phyloP scores from a whole-genome alignment of 495 filamentous ascomycete species.

The Pyronema domesticum region DNA sequence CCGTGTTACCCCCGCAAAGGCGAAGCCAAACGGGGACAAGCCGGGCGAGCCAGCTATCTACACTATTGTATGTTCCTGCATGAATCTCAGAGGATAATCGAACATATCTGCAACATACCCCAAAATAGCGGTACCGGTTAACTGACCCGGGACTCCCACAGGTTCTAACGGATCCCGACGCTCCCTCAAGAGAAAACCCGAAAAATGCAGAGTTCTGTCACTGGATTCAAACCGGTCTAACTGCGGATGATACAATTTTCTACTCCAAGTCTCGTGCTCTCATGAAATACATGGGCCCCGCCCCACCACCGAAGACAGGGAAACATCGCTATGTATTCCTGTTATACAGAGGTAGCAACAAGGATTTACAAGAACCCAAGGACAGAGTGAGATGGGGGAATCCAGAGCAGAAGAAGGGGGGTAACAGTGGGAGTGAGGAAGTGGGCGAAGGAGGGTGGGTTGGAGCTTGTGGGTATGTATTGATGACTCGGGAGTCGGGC shows the following conservation, averaged over 20 bases:
- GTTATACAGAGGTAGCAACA: conserved; percentile 30
- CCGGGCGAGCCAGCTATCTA: conserved; percentile 11
- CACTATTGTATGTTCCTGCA: conserved; percentile 13
- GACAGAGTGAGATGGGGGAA: conserved; percentile 48
- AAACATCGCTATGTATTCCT: conserved; percentile 54
- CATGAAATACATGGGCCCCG: conserved; percentile 41
- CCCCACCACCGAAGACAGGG: conserved; percentile 45
- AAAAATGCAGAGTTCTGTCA: conserved; percentile 57
- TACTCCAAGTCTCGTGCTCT: conserved; percentile 28
- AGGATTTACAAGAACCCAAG: conserved; percentile 33
- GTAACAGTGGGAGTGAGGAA: conserved; percentile 30
- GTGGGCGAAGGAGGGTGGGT: conserved; percentile 44
- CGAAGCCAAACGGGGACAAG: conserved; percentile 9
- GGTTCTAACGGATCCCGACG: conserved; percentile 50
- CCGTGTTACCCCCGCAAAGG: conserved; percentile 22
- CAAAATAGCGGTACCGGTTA: not conserved
- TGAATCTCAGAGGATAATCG: not conserved
- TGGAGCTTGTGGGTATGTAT: conserved; percentile 42
- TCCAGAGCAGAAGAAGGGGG: conserved; percentile 34
- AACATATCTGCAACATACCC: too few relatives aligned
- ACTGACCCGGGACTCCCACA: conserved; percentile 9
- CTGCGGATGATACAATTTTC: conserved; percentile 4
- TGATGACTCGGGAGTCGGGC: too few relatives aligned
- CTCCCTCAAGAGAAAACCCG: conserved; percentile 44
- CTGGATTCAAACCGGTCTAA: conserved; percentile 41